These are phyloP conservation scores for Streptanthus diversifolius DNA, from an alignment of 345 rosid genomes.

Conservation along the genomic window DNA sequence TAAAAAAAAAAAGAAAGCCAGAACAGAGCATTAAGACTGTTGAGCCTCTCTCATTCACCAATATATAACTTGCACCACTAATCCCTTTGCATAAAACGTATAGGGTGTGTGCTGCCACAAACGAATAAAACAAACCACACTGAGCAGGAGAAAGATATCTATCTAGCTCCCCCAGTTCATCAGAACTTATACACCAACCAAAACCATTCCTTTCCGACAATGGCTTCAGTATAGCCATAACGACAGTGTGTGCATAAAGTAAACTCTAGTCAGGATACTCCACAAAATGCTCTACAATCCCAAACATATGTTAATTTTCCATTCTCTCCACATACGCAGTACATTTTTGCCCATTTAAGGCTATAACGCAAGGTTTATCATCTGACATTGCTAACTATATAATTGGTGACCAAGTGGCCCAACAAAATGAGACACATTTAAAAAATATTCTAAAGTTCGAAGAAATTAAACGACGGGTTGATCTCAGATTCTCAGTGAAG, in stretches of 20 bases:
- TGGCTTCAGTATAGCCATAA: background rate
- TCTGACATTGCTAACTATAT: background rate
- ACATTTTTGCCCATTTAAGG: background rate
- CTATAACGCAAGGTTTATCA: background rate
- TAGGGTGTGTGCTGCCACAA: background rate
- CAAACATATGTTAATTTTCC: background rate
- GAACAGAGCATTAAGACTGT: background rate
- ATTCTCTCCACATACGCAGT: background rate
- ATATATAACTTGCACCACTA: background rate
- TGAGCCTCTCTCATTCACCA: background rate
- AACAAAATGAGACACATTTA: background rate
- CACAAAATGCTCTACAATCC: background rate
- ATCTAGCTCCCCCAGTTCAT: background rate
- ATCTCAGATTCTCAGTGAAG: background rate
- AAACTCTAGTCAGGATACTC: background rate
- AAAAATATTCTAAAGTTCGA: background rate
- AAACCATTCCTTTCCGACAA: background rate
- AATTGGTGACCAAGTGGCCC: no score
- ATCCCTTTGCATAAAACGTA: background rate
- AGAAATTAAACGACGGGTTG: background rate
- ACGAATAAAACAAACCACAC: background rate
- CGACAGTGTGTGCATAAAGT: background rate
- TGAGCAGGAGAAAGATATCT: background rate
- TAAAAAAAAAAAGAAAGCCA: background rate
- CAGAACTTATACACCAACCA: background rate